A percentile compares a stretch with the other conserved stretches of the same genome.
These are phyloP conservation scores for Remersonia thermophila DNA, from an alignment of 2,329 filamentous ascomycete species.

Conservation along the genomic window DNA sequence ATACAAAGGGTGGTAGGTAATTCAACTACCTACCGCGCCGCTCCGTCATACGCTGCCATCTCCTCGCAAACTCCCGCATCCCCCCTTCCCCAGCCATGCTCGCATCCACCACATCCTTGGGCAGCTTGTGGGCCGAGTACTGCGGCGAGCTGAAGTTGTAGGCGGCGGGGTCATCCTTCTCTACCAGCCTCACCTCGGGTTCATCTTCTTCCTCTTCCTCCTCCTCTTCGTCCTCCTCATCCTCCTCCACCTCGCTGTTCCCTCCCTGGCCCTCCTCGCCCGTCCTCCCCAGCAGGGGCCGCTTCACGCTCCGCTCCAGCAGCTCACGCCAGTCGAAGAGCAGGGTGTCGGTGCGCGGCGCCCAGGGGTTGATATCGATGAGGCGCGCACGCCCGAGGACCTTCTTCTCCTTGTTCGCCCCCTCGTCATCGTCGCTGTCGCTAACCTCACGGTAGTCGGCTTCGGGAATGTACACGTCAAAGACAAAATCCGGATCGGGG, in stretches of 20 bases:
- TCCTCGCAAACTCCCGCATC: slow-evolving; percentile 65
- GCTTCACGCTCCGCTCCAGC: slow-evolving; percentile 54
- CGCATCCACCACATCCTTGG: slow-evolving; percentile 77
- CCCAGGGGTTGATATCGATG: slow-evolving; percentile 94
- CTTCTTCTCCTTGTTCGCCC: slow-evolving; percentile 26
- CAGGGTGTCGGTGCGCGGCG: slow-evolving; percentile 73
- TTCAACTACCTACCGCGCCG: slow-evolving; percentile 9
- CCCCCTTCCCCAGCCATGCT: slow-evolving; percentile 57
- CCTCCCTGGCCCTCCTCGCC: slow-evolving; percentile 41
- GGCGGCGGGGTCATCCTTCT: slow-evolving; percentile 75
- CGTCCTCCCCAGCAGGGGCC: slow-evolving; percentile 40
- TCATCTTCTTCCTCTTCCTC: slow-evolving; percentile 46
- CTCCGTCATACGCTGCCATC: slow-evolving; percentile 51
- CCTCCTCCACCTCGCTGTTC: background rate
- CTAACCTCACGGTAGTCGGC: slow-evolving; percentile 25
- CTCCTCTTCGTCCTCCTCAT: slow-evolving; percentile 55
- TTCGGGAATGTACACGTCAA: slow-evolving; percentile 85
- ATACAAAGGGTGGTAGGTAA: too few species aligned
- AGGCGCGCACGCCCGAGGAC: slow-evolving; percentile 66
- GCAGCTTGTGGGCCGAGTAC: slow-evolving; percentile 91
- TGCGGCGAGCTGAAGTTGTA: slow-evolving; percentile 75
- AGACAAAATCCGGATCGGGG: slow-evolving; percentile 70
- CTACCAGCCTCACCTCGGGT: slow-evolving; percentile 72
- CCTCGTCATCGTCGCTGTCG: slow-evolving; percentile 27
- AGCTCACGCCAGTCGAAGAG: slow-evolving; percentile 87